These are phyloP conservation scores for Anthoceros angustus DNA, from an alignment of 225 moss, liverwort and hornwort genomes.

Conservation along the genomic window DNA sequence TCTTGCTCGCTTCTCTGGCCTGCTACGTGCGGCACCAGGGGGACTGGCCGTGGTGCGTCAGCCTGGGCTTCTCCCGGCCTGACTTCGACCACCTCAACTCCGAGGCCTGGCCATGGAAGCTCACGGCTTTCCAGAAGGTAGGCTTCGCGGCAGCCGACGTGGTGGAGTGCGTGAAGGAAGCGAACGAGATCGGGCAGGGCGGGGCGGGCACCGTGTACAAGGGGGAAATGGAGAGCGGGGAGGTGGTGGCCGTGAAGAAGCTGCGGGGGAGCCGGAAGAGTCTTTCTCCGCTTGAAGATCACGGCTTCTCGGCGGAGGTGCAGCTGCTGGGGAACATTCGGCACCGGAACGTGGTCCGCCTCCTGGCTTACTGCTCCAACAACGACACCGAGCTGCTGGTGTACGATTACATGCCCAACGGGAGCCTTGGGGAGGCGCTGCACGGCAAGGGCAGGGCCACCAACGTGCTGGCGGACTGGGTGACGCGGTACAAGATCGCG, in stretches of 20 bases:
- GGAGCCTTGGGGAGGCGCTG: constrained; percentile 27
- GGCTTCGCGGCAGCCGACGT: constrained; percentile 36
- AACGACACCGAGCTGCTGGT: constrained; percentile 25
- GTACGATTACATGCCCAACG: constrained; percentile 41
- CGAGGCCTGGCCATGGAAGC: constrained; percentile 23
- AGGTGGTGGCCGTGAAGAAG: constrained; percentile 52
- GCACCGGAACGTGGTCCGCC: constrained; percentile 36
- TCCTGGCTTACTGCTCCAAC: constrained; percentile 29
- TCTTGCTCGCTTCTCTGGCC: constrained; percentile 18
- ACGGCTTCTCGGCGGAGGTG: constrained; percentile 41
- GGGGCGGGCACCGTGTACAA: constrained; percentile 66
- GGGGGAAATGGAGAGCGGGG: constrained; percentile 31
- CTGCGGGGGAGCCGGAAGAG: constrained; percentile 26
- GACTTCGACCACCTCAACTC: too few relatives aligned
- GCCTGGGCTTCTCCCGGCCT: too few relatives aligned
- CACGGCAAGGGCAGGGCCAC: constrained; percentile 7
- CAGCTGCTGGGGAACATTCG: constrained; percentile 32
- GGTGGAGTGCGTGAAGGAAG: constrained; percentile 33
- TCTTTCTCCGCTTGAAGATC: constrained; percentile 20
- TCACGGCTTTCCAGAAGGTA: constrained; percentile 45
- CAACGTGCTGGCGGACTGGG: constrained; percentile 25
- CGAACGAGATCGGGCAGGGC: constrained; percentile 39
- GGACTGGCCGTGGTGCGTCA: constrained; percentile 10
- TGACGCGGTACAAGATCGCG: constrained; percentile 29
- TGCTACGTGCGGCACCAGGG: constrained; percentile 19